These are phyloP conservation scores for Pseudoscleropodium purum DNA, from an alignment of 225 moss, liverwort and hornwort genomes.

Conservation along the genomic window DNA sequence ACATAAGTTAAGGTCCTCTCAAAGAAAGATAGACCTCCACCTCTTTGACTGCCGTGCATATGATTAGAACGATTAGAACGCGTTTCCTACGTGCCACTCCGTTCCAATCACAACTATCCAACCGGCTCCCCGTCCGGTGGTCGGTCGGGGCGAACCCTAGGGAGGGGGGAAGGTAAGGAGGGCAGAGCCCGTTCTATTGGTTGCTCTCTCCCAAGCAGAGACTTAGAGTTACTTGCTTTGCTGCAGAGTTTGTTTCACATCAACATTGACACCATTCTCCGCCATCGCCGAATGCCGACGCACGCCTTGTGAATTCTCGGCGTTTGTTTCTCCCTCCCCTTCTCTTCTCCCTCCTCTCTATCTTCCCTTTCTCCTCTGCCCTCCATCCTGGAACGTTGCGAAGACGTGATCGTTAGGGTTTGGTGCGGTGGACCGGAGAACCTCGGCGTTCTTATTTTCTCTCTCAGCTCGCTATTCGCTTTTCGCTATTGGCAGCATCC, in stretches of 20 bases:
- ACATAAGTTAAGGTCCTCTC: not conserved
- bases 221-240: not conserved
- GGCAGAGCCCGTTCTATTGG: conserved; percentile 1
- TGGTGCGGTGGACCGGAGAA: conserved; percentile 1
- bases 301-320: conserved; percentile 15
- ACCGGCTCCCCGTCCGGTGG: not conserved
- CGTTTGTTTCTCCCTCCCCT: not conserved
- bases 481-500: not conserved
- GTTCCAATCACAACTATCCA: not conserved
- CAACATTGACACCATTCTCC: conserved; percentile 11
- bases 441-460: not conserved
- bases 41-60: not conserved
- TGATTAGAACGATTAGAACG: not conserved
- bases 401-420: conserved; percentile 36
- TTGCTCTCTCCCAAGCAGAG: not conserved
- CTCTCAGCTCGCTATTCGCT: not conserved
- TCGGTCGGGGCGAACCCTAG: conserved; percentile 16
- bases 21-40: not conserved
- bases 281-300: conserved; percentile 35
- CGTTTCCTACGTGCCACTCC: not conserved
- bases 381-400: conserved; percentile 2
- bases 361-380: not conserved
- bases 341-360: conserved; percentile 23
- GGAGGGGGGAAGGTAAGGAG: not conserved
- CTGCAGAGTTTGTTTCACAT: conserved; percentile 6